Evolutionary conservation across 108 stramenopile genomes (phyloP).

Genomic region (Skeletonema grethae): DNA sequence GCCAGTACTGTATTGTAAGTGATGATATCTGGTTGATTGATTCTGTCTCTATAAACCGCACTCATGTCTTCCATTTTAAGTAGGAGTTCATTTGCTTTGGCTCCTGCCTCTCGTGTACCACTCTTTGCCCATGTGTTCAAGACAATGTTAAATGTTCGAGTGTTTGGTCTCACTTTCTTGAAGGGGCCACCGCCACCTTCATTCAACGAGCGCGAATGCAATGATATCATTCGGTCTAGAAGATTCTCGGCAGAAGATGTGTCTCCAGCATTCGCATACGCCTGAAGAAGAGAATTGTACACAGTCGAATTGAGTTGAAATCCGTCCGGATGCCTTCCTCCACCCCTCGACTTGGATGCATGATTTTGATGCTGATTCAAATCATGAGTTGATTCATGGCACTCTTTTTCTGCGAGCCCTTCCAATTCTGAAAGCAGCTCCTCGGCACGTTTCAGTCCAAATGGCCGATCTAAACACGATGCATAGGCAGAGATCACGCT

Average conservation of each 20-base stretch:
- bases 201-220: constrained; percentile 26
- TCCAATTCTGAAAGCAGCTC: constrained; percentile 35
- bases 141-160: constrained; percentile 42
- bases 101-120: constrained; percentile 20
- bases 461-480: constrained; percentile 32
- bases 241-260: constrained; percentile 41
- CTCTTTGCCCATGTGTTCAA: constrained; percentile 39
- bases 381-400: not conserved
- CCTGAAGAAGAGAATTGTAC: constrained; percentile 51
- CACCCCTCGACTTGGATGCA: not conserved
- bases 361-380: not conserved
- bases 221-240: constrained; percentile 29
- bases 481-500: constrained; percentile 42
- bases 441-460: constrained; percentile 18
- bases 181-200: constrained; percentile 33
- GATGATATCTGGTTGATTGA: constrained; percentile 21
- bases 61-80: constrained; percentile 17
- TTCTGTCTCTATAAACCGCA: not conserved
- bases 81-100: constrained; percentile 22
- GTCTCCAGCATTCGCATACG: constrained; percentile 50
- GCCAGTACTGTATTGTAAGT: constrained; percentile 43
- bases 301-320: constrained; percentile 42
- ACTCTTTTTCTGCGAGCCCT: constrained; percentile 15
- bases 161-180: constrained; percentile 36
- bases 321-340: constrained; percentile 28